Evolutionary conservation across 1,284 basidiomycete species (phyloP), one percentile per base, ranked within the genome.

Genomic region (Mycena citricolor): DNA sequence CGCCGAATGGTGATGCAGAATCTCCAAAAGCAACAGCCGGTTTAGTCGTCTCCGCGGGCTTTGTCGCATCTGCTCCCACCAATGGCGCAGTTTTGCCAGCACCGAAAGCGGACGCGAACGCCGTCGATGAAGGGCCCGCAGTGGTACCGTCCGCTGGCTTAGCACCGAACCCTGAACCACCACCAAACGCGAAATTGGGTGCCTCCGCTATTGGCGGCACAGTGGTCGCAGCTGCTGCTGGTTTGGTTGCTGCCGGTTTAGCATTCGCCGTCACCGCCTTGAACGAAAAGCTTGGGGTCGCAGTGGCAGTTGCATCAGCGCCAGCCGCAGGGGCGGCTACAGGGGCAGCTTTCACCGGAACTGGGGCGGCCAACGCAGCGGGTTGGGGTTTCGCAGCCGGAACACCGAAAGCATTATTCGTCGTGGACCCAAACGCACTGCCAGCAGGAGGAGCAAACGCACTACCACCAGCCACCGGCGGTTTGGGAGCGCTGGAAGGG

Each of bases 341-440:
- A 38, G 7, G 16, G 44, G 42, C n/a, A n/a, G n/a, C n/a, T n/a
- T 44, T 47, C 38, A 51, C 47, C 23, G 49, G 47, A 22, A 47
- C 47, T 7, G 33, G 32, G 2, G 44, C 32, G 8, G 47, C 19
- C 11, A 17, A 23, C 26, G 16, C 30, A 17, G 37, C 29, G 12
- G 40, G 29, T 24, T 38, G 21, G 3, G 14, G 37, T 20, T n/a
- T n/a, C 13, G 39, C 33, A 8, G 25, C 25, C 8, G 24, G 26
- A 17, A 43, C 34, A 19, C 36, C 36, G 14, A 39, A 26, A 13
- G 22, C 25, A 20, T 17, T 17, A 14, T 17, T 10, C 10, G 24
- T 25, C 7, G 25, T 17, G 4, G 36, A 32, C 31, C 16, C 16
- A 7, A 20, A 20, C 10, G 32, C 19, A 21, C 19, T 19, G 3